Evolutionary conservation across 1,284 basidiomycete species (phyloP).

Genomic region (Erythrobasidium hasegawianum): DNA sequence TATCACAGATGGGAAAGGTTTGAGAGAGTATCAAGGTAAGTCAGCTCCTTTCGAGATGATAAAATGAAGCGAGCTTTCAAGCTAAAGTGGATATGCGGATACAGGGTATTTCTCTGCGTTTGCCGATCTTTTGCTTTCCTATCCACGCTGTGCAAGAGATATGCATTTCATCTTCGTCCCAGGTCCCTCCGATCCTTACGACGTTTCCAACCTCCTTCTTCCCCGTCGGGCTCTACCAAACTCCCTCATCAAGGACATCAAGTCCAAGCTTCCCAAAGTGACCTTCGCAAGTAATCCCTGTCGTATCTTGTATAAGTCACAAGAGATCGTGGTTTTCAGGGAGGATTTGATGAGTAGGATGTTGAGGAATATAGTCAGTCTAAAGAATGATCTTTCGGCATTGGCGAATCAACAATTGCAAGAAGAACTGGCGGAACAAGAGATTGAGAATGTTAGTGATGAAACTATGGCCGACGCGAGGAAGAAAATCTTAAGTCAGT

Average conservation of each 20-base stretch:
- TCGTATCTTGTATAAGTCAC: slow-evolving; percentile 88
- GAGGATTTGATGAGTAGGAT: slow-evolving; percentile 92
- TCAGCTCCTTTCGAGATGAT: no score
- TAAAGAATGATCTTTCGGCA: slow-evolving; percentile 61
- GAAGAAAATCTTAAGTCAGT: slow-evolving; percentile 24
- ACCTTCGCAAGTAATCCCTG: slow-evolving; percentile 89
- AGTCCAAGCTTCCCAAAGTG: slow-evolving; percentile 66
- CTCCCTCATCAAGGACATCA: slow-evolving; percentile 65
- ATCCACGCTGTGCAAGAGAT: slow-evolving; percentile 67
- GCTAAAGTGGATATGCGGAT: no score
- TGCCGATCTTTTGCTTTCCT: slow-evolving; percentile 75
- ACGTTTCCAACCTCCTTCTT: slow-evolving; percentile 59
- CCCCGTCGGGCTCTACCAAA: slow-evolving; percentile 76
- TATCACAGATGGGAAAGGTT: slow-evolving; percentile 43
- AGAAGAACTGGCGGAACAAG: slow-evolving; percentile 58
- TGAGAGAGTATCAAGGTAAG: slow-evolving; percentile 67
- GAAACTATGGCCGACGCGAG: slow-evolving; percentile 23
- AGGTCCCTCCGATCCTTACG: slow-evolving; percentile 81
- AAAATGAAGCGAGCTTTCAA: no score
- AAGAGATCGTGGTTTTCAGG: slow-evolving; percentile 90
- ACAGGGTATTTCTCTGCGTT: slow-evolving; percentile 69
- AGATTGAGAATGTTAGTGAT: slow-evolving; percentile 1
- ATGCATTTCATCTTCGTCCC: slow-evolving; percentile 94
- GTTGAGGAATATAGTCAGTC: slow-evolving; percentile 76
- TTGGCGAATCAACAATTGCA: slow-evolving; percentile 47